Base-by-base conservation (phyloP, 768 basidiomycete genomes). In the Phlebiopsis flavidoalba region DNA sequence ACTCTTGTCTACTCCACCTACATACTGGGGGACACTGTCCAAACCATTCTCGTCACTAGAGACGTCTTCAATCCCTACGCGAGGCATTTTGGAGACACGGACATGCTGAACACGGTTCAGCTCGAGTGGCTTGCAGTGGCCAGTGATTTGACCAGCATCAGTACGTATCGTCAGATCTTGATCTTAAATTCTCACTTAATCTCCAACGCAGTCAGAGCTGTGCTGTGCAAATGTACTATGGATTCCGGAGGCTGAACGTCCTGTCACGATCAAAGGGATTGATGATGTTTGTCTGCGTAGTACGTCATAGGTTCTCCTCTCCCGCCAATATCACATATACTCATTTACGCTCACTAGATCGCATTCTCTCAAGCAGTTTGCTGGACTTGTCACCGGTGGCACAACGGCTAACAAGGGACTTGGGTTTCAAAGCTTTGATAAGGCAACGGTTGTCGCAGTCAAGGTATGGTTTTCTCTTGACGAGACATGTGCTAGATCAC, bases 1-100 rank as follows among this genome's bases (percentile, higher is more conserved):
- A n/a, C 22, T n/a, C 46, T 63, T 21, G 72, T 71, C 11, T 59
- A 48, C 26, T 8, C 24, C 24, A 45, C 55, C 7, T 64, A 46
- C 36, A 8, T 55, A 8, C 8, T 64, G n/a, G n/a, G n/a, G n/a
- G 63, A 64, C 35, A 15, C 47, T 35, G 48, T 52, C 7, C 56
- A 69, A 63, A 61, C 66, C 21, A 59, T 69, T n/a, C 57, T 64
- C 22, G 53, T 63, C 12, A 66, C 65, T 3, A 12, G 63, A 11
- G 69, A 70, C 40, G 70, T 66, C 1, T 73, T 67, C 56, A 58
- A 63, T 11, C 64, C 66, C n/a, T 71, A 70, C 53, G 71, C 64
- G 5, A 58, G 58, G 1, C 67, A 67, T 8, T 73, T 65, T 63
- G 72, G 72, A 2, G 45, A 60, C 54, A 31, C 52, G 21, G 33